Evolutionary conservation across 257 asterid genomes (phyloP).

Genomic region (Rhazya stricta): DNA sequence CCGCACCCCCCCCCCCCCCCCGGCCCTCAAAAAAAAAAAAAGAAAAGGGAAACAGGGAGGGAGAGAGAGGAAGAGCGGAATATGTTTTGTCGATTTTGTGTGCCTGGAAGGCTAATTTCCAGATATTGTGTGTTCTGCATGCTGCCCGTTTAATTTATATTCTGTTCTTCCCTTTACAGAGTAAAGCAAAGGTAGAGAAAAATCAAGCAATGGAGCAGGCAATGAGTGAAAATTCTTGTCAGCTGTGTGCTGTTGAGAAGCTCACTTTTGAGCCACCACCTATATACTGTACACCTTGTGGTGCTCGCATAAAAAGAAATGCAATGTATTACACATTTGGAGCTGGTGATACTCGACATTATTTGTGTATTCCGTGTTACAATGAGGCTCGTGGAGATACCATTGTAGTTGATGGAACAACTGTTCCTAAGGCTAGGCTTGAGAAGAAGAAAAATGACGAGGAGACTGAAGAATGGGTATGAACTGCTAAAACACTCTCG

Average conservation of each 20-base stretch:
- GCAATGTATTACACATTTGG: conserved; percentile 87
- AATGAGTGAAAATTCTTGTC: conserved; percentile 94
- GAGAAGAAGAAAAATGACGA: conserved; percentile 90
- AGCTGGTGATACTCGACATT: conserved; percentile 85
- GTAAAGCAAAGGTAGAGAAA: conserved; percentile 89
- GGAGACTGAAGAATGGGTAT: conserved; percentile 98
- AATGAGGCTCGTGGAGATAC: conserved; percentile 88
- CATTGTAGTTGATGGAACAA: conserved; percentile 58
- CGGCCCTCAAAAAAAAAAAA: too few relatives aligned
- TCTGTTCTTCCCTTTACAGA: conserved; percentile 42
- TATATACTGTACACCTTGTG: conserved; percentile 87
- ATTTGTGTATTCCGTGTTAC: conserved; percentile 85
- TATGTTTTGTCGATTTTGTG: neutral
- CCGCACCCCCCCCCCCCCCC: too few relatives aligned
- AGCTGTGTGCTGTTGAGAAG: conserved; percentile 97
- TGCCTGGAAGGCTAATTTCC: neutral
- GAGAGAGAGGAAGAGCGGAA: neutral
- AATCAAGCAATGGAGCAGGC: conserved; percentile 91
- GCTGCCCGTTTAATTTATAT: neutral
- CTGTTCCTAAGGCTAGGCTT: conserved; percentile 70
- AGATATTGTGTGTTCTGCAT: neutral
- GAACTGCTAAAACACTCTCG: neutral
- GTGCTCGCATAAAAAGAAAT: conserved; percentile 90
- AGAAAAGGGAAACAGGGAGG: neutral
- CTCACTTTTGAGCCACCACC: conserved; percentile 98